phyloP scores from a whole-genome alignment of 2,329 filamentous ascomycete species.

The Fusarium agapanthi region DNA sequence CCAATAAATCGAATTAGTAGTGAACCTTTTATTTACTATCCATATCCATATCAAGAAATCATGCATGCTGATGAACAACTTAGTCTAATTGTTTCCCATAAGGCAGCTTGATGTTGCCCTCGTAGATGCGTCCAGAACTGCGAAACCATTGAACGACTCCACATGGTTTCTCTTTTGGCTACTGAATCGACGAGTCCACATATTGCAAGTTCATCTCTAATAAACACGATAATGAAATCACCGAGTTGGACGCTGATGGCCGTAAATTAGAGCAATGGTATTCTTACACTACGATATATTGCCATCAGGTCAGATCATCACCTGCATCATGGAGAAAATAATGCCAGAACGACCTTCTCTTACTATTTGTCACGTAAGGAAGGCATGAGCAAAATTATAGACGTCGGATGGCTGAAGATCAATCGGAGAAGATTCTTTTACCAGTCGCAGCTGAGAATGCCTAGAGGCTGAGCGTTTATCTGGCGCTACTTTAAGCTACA shows the following conservation, averaged over 20 bases:
- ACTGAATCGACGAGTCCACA: accelerated
- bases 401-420: neutral
- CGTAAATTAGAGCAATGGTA: neutral
- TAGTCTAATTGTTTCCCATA: too few species aligned
- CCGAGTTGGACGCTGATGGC: neutral
- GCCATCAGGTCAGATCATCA: neutral
- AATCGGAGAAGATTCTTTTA: neutral
- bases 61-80: neutral
- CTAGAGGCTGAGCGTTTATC: neutral
- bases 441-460: neutral
- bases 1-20: neutral
- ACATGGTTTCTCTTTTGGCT: neutral
- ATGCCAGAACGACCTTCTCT: accelerated
- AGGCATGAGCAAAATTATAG: accelerated
- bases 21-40: neutral
- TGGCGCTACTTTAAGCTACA: neutral
- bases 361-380: accelerated
- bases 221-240: accelerated
- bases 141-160: neutral
- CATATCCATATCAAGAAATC: neutral
- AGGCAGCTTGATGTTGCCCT: neutral
- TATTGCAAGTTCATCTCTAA: neutral
- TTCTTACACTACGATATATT: neutral
- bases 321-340: accelerated
- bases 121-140: neutral